Conservation (phyloP, 345 rosid genomes). For the Physaria fendleri region DNA sequence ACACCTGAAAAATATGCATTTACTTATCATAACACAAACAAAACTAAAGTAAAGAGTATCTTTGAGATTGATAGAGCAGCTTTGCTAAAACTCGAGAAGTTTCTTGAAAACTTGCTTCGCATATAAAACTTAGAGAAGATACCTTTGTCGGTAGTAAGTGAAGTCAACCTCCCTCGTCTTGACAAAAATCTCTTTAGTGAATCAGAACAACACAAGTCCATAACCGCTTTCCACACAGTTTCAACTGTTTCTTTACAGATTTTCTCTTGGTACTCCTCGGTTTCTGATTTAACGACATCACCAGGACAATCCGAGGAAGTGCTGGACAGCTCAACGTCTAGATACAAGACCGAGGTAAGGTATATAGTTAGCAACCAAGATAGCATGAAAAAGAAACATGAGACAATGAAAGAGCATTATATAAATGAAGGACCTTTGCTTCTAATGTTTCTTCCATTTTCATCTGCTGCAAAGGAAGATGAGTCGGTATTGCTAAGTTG, state of each 20-base stretch:
- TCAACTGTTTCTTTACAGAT: slow-evolving; percentile 48
- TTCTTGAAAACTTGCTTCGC: not conserved
- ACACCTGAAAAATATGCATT: slow-evolving; percentile 38
- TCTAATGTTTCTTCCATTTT: slow-evolving; percentile 40
- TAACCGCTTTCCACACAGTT: slow-evolving; percentile 61
- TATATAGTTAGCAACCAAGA: slow-evolving; percentile 3
- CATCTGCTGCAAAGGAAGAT: slow-evolving; percentile 38
- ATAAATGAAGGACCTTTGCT: slow-evolving; percentile 36
- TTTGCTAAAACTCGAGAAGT: not conserved
- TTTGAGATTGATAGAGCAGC: too few relatives aligned
- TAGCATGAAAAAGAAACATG: not conserved
- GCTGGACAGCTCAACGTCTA: slow-evolving; percentile 36
- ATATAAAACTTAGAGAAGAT: too few relatives aligned
- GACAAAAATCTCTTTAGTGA: slow-evolving; percentile 64
- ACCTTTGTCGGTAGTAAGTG: slow-evolving; percentile 73
- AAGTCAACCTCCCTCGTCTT: slow-evolving; percentile 70
- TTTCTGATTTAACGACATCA: slow-evolving; percentile 34
- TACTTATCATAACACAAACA: not conserved
- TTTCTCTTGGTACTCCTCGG: slow-evolving; percentile 31
- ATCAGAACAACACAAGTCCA: slow-evolving; percentile 57
- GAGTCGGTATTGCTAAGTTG: slow-evolving; percentile 66
- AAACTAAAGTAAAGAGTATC: not conserved
- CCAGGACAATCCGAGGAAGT: slow-evolving; percentile 45
- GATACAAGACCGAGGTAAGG: slow-evolving; percentile 6
- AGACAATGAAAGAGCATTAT: not conserved